Conservation (phyloP, 2,329 filamentous ascomycete species). For the Fusarium chuoi region DNA sequence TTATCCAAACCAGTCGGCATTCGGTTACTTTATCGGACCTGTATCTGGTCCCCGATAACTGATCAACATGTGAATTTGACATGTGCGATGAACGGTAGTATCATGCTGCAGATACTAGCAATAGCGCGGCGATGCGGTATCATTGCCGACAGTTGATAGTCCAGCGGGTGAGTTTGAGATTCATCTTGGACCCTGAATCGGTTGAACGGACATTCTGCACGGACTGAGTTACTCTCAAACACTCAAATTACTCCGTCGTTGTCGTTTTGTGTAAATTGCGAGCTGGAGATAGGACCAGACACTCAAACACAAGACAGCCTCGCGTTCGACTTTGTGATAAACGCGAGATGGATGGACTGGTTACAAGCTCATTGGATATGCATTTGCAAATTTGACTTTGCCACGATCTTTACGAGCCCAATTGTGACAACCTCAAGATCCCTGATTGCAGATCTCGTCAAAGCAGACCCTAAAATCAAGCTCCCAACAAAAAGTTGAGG, state of each 20-base stretch:
- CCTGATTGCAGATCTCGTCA: not conserved
- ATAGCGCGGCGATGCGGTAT: not conserved
- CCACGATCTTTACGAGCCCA: not conserved
- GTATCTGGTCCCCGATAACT: slow-evolving; percentile 15
- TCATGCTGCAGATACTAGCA: not conserved
- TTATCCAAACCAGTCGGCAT: slow-evolving; percentile 33
- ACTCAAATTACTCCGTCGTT: not conserved
- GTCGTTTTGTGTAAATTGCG: not conserved
- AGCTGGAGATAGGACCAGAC: not conserved
- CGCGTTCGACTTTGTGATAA: not conserved
- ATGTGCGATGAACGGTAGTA: not conserved
- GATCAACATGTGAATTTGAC: slow-evolving; percentile 19
- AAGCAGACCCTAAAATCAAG: not conserved
- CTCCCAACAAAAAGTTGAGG: slow-evolving; percentile 13
- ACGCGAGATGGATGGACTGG: not conserved
- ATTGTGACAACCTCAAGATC: not conserved
- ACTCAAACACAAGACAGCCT: not conserved
- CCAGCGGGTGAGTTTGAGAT: not conserved
- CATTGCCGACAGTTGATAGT: not conserved
- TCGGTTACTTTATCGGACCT: slow-evolving; percentile 23
- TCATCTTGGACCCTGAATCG: not conserved
- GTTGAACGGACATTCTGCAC: not conserved
- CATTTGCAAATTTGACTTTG: not conserved
- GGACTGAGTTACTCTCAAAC: not conserved
- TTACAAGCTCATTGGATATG: not conserved